Evolutionary conservation across 2,329 filamentous ascomycete genomes (phyloP).

Genomic region (Arthrobotrys musiformis): DNA sequence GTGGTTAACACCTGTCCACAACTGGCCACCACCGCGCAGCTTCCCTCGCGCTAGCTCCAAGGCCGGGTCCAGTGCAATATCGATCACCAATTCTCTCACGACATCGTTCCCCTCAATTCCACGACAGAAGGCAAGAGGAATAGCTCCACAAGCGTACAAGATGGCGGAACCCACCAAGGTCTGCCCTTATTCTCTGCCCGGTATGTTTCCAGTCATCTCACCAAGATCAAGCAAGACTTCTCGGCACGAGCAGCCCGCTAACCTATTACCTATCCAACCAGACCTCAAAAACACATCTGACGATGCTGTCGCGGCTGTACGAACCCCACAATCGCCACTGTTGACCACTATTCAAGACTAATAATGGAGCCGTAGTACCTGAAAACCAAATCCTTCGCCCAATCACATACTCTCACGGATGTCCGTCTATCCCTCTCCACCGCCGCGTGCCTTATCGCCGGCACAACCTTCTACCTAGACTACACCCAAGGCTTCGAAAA

Average conservation of each 20-base stretch:
- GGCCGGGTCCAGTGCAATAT: slow-evolving; percentile 13
- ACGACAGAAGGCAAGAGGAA: slow-evolving; percentile 2
- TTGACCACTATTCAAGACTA: not conserved
- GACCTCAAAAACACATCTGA: slow-evolving; percentile 97
- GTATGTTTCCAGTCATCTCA: slow-evolving; percentile 25
- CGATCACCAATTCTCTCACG: slow-evolving; percentile 27
- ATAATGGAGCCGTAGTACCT: slow-evolving; percentile 75
- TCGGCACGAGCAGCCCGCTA: not conserved
- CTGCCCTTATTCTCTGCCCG: slow-evolving; percentile 57
- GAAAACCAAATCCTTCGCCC: slow-evolving; percentile 83
- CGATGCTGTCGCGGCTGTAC: slow-evolving; percentile 77
- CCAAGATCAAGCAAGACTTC: not conserved
- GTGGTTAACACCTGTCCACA: slow-evolving; percentile 56
- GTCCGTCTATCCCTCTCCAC: slow-evolving; percentile 87
- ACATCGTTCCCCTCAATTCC: slow-evolving; percentile 23
- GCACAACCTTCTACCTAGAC: slow-evolving; percentile 87
- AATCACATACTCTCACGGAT: slow-evolving; percentile 82
- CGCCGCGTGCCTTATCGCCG: slow-evolving; percentile 80
- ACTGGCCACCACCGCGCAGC: slow-evolving; percentile 38
- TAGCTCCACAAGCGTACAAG: slow-evolving; percentile 4
- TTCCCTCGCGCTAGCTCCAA: slow-evolving; percentile 19
- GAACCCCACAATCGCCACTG: not conserved
- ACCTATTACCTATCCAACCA: slow-evolving; percentile 63
- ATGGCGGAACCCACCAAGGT: slow-evolving; percentile 57
- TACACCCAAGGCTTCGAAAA: slow-evolving; percentile 85